Evolutionary conservation across 2,329 filamentous ascomycete species (phyloP).

Genomic region (Lasiodiplodia theobromae): DNA sequence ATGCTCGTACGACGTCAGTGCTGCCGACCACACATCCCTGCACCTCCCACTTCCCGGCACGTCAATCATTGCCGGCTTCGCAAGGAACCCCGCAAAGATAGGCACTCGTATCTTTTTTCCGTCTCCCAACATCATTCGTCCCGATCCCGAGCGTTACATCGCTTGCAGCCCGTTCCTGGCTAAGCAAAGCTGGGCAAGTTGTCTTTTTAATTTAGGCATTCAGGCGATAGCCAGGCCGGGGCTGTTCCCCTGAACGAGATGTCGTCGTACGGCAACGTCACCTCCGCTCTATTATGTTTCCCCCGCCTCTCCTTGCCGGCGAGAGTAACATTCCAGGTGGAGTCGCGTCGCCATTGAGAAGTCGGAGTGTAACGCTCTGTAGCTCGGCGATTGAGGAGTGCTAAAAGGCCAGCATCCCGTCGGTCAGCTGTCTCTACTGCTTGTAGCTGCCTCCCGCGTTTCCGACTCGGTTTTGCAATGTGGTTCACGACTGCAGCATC

Average conservation of each 20-base stretch:
- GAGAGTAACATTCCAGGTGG: slow-evolving; percentile 12
- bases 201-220: not conserved
- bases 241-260: not conserved
- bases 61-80: slow-evolving; percentile 17
- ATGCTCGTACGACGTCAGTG: slow-evolving; percentile 5
- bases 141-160: slow-evolving; percentile 18
- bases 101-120: slow-evolving; percentile 5
- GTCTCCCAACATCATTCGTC: not conserved
- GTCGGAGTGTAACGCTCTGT: not conserved
- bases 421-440: not conserved
- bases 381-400: not conserved
- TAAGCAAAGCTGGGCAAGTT: not conserved
- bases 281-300: slow-evolving; percentile 2
- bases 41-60: slow-evolving; percentile 7
- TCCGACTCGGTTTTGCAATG: not conserved
- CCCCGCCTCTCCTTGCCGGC: not conserved
- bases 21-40: not conserved
- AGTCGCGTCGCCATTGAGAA: not conserved
- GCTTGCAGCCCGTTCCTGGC: slow-evolving; percentile 11
- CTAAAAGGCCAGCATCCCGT: not conserved
- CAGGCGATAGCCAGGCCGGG: not conserved
- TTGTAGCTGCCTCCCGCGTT: no score
- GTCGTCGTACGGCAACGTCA: slow-evolving; percentile 20
- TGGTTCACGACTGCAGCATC: not conserved
- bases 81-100: slow-evolving; percentile 19